Conservation (phyloP, 2,329 filamentous ascomycete species). For the Cladosporium cucumerinum region DNA sequence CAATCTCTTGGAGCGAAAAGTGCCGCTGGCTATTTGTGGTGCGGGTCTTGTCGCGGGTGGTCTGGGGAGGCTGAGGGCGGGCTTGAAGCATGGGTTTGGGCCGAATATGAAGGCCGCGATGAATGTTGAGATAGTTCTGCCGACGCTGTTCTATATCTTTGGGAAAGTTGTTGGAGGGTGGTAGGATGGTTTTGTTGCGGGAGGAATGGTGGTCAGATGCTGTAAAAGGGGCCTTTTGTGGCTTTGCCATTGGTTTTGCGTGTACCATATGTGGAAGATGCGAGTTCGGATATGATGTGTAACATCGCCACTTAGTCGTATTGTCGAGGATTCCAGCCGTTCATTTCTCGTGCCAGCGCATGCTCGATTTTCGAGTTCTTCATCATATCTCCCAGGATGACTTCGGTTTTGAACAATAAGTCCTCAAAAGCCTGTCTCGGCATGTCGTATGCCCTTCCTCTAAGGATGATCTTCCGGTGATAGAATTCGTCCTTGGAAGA, state of each 20-base stretch:
- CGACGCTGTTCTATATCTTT: not conserved
- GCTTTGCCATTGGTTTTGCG: not conserved
- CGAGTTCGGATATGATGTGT: not conserved
- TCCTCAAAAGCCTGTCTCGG: constrained; percentile 7
- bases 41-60: not conserved
- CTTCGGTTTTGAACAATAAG: not conserved
- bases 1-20: not conserved
- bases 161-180: not conserved
- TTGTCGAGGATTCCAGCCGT: constrained; percentile 1
- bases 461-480: constrained; percentile 6
- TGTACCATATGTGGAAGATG: not conserved
- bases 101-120: not conserved
- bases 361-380: not conserved
- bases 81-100: constrained; percentile 3
- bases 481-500: not conserved
- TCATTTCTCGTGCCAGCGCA: not conserved
- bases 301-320: not conserved
- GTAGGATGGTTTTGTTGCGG: not conserved
- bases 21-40: not conserved
- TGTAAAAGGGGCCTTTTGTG: not conserved
- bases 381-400: constrained; percentile 6
- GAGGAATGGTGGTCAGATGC: not conserved
- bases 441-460: not conserved
- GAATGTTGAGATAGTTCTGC: not conserved
- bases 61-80: not conserved